Conservation (phyloP, 495 filamentous ascomycete genomes). For the Penicillium daleae region DNA sequence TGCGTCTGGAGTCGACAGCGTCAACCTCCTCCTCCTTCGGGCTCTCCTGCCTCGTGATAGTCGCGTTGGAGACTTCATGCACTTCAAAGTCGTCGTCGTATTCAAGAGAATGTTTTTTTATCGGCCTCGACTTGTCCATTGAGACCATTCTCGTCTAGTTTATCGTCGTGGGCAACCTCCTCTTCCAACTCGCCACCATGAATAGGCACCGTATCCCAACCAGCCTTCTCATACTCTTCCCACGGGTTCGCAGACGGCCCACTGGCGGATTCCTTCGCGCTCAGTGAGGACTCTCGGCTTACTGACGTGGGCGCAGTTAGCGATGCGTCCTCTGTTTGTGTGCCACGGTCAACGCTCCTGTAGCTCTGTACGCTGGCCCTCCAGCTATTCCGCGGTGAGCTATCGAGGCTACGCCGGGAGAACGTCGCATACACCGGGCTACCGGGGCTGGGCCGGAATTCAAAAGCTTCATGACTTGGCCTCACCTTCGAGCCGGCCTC, state of each 20-base stretch:
- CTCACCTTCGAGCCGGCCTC: slow-evolving; percentile 76
- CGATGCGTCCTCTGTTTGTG: slow-evolving; percentile 59
- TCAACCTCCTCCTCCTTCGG: slow-evolving; percentile 46
- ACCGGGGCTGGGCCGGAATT: slow-evolving; percentile 73
- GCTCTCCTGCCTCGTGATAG: slow-evolving; percentile 51
- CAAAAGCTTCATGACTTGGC: slow-evolving; percentile 74
- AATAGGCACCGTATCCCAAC: slow-evolving; percentile 42
- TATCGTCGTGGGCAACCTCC: neutral
- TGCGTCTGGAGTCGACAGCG: slow-evolving; percentile 49
- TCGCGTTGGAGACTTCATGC: slow-evolving; percentile 48
- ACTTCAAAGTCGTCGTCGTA: slow-evolving; percentile 46
- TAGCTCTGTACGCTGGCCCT: slow-evolving; percentile 69
- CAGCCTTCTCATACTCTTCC: slow-evolving; percentile 31
- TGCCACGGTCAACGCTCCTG: slow-evolving; percentile 61
- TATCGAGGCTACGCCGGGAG: slow-evolving; percentile 69
- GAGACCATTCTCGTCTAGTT: neutral
- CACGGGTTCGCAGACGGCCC: slow-evolving; percentile 34
- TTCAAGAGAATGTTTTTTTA: slow-evolving; percentile 19
- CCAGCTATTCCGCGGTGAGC: slow-evolving; percentile 60
- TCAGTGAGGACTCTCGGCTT: slow-evolving; percentile 52
- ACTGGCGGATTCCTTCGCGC: slow-evolving; percentile 46
- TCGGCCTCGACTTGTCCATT: slow-evolving; percentile 24
- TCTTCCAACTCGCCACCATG: slow-evolving; percentile 26
- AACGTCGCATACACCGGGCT: slow-evolving; percentile 77
- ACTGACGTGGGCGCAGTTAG: slow-evolving; percentile 51